Base-by-base conservation (phyloP, 768 basidiomycete genomes). In the Postia placenta region DNA sequence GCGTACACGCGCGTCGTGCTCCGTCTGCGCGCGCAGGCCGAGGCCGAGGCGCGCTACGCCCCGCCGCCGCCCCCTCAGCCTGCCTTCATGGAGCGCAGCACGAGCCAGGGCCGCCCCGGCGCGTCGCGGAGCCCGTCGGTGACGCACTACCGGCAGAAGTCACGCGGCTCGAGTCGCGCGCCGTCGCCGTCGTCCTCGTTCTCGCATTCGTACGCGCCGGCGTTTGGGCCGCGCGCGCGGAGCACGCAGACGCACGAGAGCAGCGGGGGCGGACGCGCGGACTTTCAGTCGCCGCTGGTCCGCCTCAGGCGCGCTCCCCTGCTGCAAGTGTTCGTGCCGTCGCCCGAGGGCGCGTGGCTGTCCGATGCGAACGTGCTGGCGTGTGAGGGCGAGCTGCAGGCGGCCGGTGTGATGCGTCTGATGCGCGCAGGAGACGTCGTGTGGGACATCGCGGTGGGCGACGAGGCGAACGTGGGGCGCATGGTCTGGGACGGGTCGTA, bases 401-500 rank as follows among this genome's bases (percentile, higher is more conserved):
- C 79, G 11, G 82, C 87, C 6, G 86, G 83, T 1, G 74, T 90
- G 28, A 55, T 73, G 56, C 71, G 71, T 37, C 64, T 88, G 39
- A 64, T 93, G 64, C 73, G 84, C 42, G 70, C 81, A 24, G 90
- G 90, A 1, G 90, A 93, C 62, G 80, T 92, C 0, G 79, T 92
- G 12, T 92, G 90, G 88, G 91, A 92, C 58, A 73, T 83, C 12
- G 91, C 89, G 4, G 86, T 87, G 1, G 85, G 86, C 7, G 89
- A 92, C 60, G 89, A 92, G 61, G 87, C 83, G 1, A 92, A 92
- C 63, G 74, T 83, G 5, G 90, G 90, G n/a, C 69, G 86, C 54
- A 61, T 92, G 64, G 73, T 91, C 7, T 92, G 89, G 89, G 91
- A 92, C 61, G 90, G 90, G n/a, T 81, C 78, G 51, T 92, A 90